phyloP scores from a whole-genome alignment of 345 rosid genomes.

The Corchorus capsularis region DNA sequence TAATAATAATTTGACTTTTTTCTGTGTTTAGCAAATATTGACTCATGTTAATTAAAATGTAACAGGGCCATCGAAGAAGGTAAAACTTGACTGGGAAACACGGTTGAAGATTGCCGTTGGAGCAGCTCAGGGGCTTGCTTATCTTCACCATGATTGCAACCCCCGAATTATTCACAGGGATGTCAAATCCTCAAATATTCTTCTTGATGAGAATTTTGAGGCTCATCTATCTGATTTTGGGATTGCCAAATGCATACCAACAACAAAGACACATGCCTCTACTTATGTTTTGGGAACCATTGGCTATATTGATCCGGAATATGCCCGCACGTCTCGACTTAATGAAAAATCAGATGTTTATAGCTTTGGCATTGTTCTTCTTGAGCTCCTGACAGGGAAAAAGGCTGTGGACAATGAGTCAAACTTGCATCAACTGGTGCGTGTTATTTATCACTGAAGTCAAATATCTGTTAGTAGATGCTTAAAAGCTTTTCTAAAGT shows the following conservation, averaged over 20 bases:
- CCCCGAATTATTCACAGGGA: conserved; percentile 92
- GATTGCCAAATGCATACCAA: conserved; percentile 80
- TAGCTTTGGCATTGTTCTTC: conserved; percentile 92
- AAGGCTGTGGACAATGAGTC: conserved; percentile 92
- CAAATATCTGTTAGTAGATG: neutral
- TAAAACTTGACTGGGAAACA: conserved; percentile 94
- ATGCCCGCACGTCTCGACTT: conserved; percentile 82
- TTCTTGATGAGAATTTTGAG: conserved; percentile 83
- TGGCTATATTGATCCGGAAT: conserved; percentile 97
- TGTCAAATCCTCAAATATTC: conserved; percentile 89
- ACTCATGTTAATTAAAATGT: neutral
- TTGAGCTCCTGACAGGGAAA: conserved; percentile 94
- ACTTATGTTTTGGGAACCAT: conserved; percentile 89
- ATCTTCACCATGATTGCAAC: conserved; percentile 96
- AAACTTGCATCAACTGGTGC: conserved; percentile 92
- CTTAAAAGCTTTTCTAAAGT: no score
- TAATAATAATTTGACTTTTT: neutral
- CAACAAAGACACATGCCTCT: conserved; percentile 73
- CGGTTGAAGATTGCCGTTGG: conserved; percentile 87
- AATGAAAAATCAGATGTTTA: conserved; percentile 94
- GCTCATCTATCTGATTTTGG: conserved; percentile 92
- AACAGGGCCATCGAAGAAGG: conserved; percentile 73
- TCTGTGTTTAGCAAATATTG: neutral
- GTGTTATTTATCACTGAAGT: neutral
- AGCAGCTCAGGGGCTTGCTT: conserved; percentile 92